Evolutionary conservation across 2,329 filamentous ascomycete species (phyloP), one percentile per base, ranked within the genome.

Genomic region (Coniochaeta hoffmannii): DNA sequence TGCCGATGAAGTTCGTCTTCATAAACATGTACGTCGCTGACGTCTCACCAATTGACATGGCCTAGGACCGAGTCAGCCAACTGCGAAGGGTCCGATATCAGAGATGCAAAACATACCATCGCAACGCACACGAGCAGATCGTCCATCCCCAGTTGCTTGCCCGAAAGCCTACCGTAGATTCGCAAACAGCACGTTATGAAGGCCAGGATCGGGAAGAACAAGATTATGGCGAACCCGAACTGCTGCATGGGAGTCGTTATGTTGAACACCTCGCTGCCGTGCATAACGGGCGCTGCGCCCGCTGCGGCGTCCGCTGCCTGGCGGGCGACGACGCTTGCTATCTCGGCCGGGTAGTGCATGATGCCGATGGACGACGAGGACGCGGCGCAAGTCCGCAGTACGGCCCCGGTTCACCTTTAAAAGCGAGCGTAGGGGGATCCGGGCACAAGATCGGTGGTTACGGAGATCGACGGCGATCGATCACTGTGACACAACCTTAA

Each of bases 1-100:
- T 32, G 14, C 60, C 62, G 56, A 60, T 60, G 53, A 60, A 60
- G 2, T 44, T 55, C 12, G 55, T 38, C 38, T 56, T 56, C 31
- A 60, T 53, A n/a, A 35, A 53, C 50, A 53, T 53, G 32, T 53
- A 53, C 24, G 34, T 36, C 19, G 50, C 31, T 24, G 31, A 14
- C 14, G 31, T 36, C 32, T 36, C 34, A 19, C 31, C 31, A 17
- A 53, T 35, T 2, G 50, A 53, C 19, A 35, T n/a, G 10, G 30
- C 31, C 50, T 53, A 32, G 10, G 10, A 36, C 17, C 3, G 7
- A 19, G 31, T 35, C n/a, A 52, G 30, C 30, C 17, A 36, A 52
- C 3, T 9, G 32, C 4, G 12, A 3, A 4, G 22, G 12, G 15
- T 50, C 36, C n/a, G n/a, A n/a, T n/a, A n/a, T n/a, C n/a, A 41